Base-by-base conservation (phyloP, 441 rosid species). In the Dalechampia spathulata region DNA sequence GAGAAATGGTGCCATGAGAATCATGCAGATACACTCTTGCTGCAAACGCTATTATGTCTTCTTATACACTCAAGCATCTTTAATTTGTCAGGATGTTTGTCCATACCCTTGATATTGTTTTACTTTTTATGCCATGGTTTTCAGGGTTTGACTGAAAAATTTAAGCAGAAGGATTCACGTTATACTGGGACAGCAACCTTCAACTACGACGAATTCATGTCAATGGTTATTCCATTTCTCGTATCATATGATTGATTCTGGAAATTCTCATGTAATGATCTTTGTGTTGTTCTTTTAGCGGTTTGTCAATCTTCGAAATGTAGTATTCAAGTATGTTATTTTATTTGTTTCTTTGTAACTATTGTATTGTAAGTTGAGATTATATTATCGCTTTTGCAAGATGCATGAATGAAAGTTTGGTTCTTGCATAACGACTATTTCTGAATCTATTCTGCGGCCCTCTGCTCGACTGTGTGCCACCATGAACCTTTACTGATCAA, bases 121-220 rank as follows among this genome's bases (percentile, higher is more conserved):
- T n/a, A n/a, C n/a, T n/a, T n/a, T n/a, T n/a, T n/a, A n/a, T n/a
- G n/a, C n/a, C n/a, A n/a, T n/a, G n/a, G 55, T 14, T 38, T 75
- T 67, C 78, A 86, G 94, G 83, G 86, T 11, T 53, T 83, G 66
- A 81, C 83, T 2, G 86, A 86, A 15, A 83, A 75, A 69, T 86
- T 86, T 60, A 83, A 75, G 74, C 83, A 74, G 77, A 81, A 79
- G 63, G 90, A 86, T 55, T 16, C 57, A 0, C 55, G 64, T 2
- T 73, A 78, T 43, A 78, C 71, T 0, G 86, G 90, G 39, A 71
- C 77, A 8, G 80, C 86, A 16, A 78, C 75, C 0, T 60, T 86
- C 42, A 30, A 65, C 12, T 86, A 83, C 2, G 80, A 86, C 12
- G 71, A 55, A 23, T 86, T 86, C 70, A 70, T 83, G 86, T 63